phyloP scores from a whole-genome alignment of 331 rosid species.

The Saraca asoca region DNA sequence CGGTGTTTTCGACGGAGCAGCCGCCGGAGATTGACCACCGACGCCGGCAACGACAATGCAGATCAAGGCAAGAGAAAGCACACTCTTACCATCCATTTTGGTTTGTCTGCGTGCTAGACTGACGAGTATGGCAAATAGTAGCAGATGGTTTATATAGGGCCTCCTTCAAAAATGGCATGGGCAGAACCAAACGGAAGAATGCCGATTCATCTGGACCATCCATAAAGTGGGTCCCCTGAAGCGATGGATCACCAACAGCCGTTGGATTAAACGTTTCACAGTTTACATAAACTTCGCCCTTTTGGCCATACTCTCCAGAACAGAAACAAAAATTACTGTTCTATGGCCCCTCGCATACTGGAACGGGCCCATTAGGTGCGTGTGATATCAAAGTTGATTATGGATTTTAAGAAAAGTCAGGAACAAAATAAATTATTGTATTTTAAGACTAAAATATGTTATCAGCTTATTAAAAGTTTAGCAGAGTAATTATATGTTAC shows the following conservation, averaged over 20 bases:
- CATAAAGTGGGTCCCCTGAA: constrained; percentile 26
- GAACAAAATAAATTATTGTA: too few relatives aligned
- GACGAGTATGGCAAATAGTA: neutral
- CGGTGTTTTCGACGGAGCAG: constrained; percentile 58
- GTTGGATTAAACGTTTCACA: constrained; percentile 50
- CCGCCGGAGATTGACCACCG: constrained; percentile 76
- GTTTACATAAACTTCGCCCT: constrained; percentile 39
- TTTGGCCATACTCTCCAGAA: constrained; percentile 33
- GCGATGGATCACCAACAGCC: constrained; percentile 56
- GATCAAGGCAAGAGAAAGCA: constrained; percentile 61
- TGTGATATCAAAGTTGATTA: too few relatives aligned
- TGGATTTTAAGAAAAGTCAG: too few relatives aligned
- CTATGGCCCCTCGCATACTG: too few relatives aligned
- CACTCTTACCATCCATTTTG: constrained; percentile 60
- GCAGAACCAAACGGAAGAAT: constrained; percentile 30
- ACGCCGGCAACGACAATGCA: constrained; percentile 73
- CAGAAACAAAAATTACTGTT: constrained; percentile 25
- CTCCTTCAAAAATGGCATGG: constrained; percentile 1
- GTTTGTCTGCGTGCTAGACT: neutral
- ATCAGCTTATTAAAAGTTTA: too few relatives aligned
- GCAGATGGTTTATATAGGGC: constrained; percentile 40
- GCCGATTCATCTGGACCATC: constrained; percentile 40
- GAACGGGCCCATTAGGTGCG: too few relatives aligned
- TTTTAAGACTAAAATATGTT: too few relatives aligned
- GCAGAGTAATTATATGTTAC: too few relatives aligned